Conservation (phyloP, 2,329 filamentous ascomycete species). For the Sporothrix globosa region DNA sequence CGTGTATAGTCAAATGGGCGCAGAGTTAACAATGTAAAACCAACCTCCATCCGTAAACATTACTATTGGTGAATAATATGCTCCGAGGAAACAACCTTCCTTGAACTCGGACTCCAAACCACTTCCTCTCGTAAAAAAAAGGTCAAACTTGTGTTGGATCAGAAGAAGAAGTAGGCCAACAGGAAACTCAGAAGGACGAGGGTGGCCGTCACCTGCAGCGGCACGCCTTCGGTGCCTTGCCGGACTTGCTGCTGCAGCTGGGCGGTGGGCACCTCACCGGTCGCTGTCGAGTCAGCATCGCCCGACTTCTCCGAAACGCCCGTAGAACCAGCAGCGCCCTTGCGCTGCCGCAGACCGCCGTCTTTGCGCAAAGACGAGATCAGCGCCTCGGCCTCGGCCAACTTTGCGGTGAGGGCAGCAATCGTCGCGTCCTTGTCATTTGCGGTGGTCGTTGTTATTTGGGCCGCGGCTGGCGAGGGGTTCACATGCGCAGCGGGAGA, state of each 20-base stretch:
- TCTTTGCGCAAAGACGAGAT: conserved; percentile 72
- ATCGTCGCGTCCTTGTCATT: conserved; percentile 37
- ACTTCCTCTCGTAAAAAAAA: neutral
- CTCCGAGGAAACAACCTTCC: neutral
- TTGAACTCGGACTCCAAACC: neutral
- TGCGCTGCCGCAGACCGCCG: conserved; percentile 77
- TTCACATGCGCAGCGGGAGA: neutral
- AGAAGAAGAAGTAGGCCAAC: conserved; percentile 96
- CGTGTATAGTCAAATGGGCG: neutral
- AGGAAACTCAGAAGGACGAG: conserved; percentile 90
- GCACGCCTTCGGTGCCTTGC: conserved; percentile 73
- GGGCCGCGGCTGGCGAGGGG: neutral
- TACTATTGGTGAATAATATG: conserved; percentile 13
- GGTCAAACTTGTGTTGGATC: conserved; percentile 41
- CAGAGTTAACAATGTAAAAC: neutral
- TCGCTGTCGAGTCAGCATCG: conserved; percentile 39
- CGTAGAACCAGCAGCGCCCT: conserved; percentile 50
- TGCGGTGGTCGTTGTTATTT: conserved; percentile 23
- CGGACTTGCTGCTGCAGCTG: conserved; percentile 59
- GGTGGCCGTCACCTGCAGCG: conserved; percentile 79
- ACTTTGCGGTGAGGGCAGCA: conserved; percentile 41
- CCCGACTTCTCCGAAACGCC: conserved; percentile 50
- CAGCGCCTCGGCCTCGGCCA: conserved; percentile 69
- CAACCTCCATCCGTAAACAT: conserved; percentile 3
- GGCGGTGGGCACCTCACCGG: conserved; percentile 46